phyloP scores from a whole-genome alignment of 2,329 filamentous ascomycete species.

The Xylaria sp. region DNA sequence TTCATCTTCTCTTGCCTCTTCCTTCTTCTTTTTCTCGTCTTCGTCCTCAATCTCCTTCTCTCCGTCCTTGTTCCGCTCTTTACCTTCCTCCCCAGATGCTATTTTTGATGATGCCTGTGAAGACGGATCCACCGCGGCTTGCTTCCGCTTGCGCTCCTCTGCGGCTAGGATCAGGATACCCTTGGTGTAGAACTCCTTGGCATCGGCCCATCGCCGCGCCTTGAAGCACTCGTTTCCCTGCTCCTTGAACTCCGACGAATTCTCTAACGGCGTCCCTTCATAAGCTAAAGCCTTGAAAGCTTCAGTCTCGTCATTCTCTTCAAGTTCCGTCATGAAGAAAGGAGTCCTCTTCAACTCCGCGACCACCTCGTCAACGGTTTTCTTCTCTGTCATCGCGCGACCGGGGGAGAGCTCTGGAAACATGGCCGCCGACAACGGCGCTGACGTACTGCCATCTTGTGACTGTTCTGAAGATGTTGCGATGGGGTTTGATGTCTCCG shows the following conservation, averaged over 20 bases:
- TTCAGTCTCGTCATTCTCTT: conserved; percentile 85
- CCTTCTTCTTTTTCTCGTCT: conserved; percentile 49
- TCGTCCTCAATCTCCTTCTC: conserved; percentile 38
- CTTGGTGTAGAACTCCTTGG: conserved; percentile 91
- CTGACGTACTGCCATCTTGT: conserved; percentile 10
- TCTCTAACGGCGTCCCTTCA: conserved; percentile 88
- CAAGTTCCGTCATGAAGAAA: conserved; percentile 95
- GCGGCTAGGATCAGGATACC: conserved; percentile 77
- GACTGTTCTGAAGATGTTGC: conserved; percentile 2
- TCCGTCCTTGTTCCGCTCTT: conserved; percentile 51
- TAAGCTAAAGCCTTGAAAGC: conserved; percentile 91
- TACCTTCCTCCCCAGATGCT: conserved; percentile 50
- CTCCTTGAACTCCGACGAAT: conserved; percentile 85
- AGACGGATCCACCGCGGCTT: conserved; percentile 29
- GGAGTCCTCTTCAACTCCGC: conserved; percentile 72
- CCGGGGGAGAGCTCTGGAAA: conserved; percentile 60
- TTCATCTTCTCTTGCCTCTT: conserved; percentile 67
- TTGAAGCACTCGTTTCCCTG: conserved; percentile 91
- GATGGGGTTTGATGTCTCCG: neutral
- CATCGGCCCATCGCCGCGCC: conserved; percentile 79
- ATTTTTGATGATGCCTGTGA: conserved; percentile 40
- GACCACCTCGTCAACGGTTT: conserved; percentile 66
- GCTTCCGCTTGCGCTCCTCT: conserved; percentile 68
- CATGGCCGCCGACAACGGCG: conserved; percentile 34
- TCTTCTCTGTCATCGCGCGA: conserved; percentile 54